Base-by-base conservation (phyloP, 345 rosid species). In the Abelmoschus esculentus region DNA sequence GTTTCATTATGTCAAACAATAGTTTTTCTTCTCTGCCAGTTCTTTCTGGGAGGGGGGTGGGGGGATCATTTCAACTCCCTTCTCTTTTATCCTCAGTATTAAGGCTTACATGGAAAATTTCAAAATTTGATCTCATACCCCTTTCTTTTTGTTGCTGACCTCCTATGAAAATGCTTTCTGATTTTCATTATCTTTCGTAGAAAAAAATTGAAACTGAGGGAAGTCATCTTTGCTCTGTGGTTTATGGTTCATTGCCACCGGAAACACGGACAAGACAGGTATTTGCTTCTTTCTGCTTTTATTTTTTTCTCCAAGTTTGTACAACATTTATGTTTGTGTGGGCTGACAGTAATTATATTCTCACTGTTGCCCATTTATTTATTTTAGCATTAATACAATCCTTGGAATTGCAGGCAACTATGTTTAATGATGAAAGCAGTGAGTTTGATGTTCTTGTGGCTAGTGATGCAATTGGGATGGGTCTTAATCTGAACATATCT, bases 381-480 rank as follows among this genome's bases (percentile, higher is more conserved):
- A 29, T 19, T 56, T 63, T 32, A 63, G 40, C 74, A 68, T 61
- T 66, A 71, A 74, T 70, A 67, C 70, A 32, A 62, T 72, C 67
- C 68, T 75, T 82, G 79, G 82, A 50, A 77, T 75, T 86, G 82
- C 93, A 93, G 97, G 97, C 98, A 29, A 84, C 87, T 7, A 85
- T 80, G 93, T 90, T 93, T 74, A 93, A 93, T 72, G 98, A 93
- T 57, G 84, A 73, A 71, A 83, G 83, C 77, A 90, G 86, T 66
- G 90, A 87, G 79, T 86, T 87, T 78, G 98, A 93, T 80, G 96
- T 93, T 75, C 96, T 93, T 82, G 98, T 93, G 77, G 93, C 98
- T 44, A 90, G 97, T 80, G 98, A 93, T 81, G 98, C 98, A 67
- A 90, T 93, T 64, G 98, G 97, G 75, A 93, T 93, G 98, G 96